A percentile compares a stretch with the other conserved stretches of the same genome.
Conservation (phyloP, 805 yeast genomes). For the Saturnispora serradocipensis region DNA sequence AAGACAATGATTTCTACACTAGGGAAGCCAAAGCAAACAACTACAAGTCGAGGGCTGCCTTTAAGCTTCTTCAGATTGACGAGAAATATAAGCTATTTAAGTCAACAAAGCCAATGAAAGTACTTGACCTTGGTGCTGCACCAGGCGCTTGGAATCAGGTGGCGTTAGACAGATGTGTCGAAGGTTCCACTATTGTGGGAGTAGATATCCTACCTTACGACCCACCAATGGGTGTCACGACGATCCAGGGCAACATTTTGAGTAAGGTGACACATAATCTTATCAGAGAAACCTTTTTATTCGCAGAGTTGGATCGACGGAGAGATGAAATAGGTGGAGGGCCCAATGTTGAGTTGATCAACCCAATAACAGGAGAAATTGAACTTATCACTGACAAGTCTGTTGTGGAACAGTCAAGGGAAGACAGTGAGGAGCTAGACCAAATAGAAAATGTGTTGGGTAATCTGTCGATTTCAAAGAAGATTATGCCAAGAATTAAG, state of each 20-base stretch:
- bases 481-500: not conserved
- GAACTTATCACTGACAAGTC: slow-evolving; percentile 10
- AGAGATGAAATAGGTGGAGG: slow-evolving; percentile 13
- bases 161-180: slow-evolving; percentile 44
- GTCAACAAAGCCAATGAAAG: slow-evolving; percentile 20
- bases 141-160: slow-evolving; percentile 96
- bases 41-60: slow-evolving; percentile 82
- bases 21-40: slow-evolving; percentile 55
- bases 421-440: slow-evolving; percentile 9
- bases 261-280: slow-evolving; percentile 52
- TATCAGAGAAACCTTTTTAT: slow-evolving; percentile 41
- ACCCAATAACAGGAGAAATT: slow-evolving; percentile 4
- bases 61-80: slow-evolving; percentile 71
- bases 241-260: slow-evolving; percentile 84
- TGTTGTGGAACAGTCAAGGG: slow-evolving; percentile 15
- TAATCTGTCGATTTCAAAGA: slow-evolving; percentile 3
- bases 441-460: not conserved
- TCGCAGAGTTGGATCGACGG: slow-evolving; percentile 21
- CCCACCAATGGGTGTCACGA: slow-evolving; percentile 73
- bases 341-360: not conserved
- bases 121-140: slow-evolving; percentile 85
- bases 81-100: slow-evolving; percentile 49
- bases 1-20: slow-evolving; percentile 53
- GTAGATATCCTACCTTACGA: slow-evolving; percentile 70
- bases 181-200: slow-evolving; percentile 56